These are phyloP conservation scores for Calonectria pteridis DNA, from an alignment of 2,329 filamentous ascomycete genomes.

Conservation along the genomic window DNA sequence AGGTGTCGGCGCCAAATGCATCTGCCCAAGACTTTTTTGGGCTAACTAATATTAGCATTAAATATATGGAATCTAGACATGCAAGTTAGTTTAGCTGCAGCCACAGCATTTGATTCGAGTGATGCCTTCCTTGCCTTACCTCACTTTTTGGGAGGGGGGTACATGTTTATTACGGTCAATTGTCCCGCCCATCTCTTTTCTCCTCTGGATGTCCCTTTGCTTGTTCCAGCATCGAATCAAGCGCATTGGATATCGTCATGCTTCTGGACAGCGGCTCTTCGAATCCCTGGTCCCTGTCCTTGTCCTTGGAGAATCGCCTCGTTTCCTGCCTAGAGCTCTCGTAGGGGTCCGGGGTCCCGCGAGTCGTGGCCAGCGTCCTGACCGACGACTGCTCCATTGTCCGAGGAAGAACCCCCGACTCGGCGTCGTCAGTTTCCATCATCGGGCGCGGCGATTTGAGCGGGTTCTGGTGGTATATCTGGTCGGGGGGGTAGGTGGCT, in stretches of 20 bases:
- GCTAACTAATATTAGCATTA: background rate
- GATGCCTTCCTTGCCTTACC: background rate
- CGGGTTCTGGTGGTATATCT: background rate
- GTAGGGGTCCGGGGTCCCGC: background rate
- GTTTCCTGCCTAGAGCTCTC: background rate
- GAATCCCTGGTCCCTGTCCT: background rate
- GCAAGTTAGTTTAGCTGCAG: background rate
- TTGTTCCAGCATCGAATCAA: background rate
- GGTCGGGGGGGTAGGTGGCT: background rate
- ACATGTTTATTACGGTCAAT: background rate
- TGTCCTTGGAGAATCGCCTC: background rate
- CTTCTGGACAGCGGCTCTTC: background rate
- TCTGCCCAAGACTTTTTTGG: background rate
- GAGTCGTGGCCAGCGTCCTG: background rate
- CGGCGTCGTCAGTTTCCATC: background rate
- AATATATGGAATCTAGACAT: background rate
- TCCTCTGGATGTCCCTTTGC: background rate
- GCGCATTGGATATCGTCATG: background rate
- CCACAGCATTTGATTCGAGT: background rate
- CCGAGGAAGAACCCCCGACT: background rate
- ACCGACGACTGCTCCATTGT: background rate
- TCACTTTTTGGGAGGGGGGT: background rate
- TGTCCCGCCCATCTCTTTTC: background rate
- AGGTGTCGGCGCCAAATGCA: background rate
- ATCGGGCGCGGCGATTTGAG: background rate